Conservation (phyloP, 2,329 filamentous ascomycete species). For the Aspergillus candidus region DNA sequence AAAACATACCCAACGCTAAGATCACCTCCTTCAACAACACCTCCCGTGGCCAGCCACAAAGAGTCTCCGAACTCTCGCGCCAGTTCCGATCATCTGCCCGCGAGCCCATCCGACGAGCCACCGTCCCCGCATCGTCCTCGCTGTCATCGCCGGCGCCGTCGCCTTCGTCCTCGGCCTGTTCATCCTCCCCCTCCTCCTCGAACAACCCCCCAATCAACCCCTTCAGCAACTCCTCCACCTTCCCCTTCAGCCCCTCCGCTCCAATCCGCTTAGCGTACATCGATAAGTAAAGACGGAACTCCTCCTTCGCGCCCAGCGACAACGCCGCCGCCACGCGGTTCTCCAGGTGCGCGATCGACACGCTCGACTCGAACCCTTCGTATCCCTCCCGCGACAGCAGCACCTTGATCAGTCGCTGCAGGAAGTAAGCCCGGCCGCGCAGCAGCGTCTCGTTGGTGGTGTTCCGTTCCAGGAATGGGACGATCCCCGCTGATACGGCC, state of each 20-base stretch:
- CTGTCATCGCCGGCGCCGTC: too few relatives aligned
- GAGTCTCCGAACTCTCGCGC: conserved; percentile 53
- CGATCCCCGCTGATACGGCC: conserved; percentile 78
- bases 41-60: conserved; percentile 87
- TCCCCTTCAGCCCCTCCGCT: conserved; percentile 76
- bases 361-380: conserved; percentile 81
- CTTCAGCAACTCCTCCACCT: conserved; percentile 87
- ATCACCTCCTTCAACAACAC: conserved; percentile 87
- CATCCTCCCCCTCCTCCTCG: conserved; percentile 47
- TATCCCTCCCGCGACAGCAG: conserved; percentile 84
- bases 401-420: conserved; percentile 86
- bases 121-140: too few relatives aligned
- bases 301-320: conserved; percentile 77
- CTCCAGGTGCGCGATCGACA: conserved; percentile 91
- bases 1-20: conserved; percentile 72
- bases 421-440: conserved; percentile 82
- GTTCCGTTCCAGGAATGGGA: conserved; percentile 86
- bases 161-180: conserved; percentile 20
- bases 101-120: too few relatives aligned
- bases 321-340: conserved; percentile 87
- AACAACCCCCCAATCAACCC: conserved; percentile 68
- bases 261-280: conserved; percentile 98
- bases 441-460: conserved; percentile 90
- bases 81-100: conserved; percentile 35
- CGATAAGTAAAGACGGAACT: conserved; percentile 89